Base-by-base conservation (phyloP, 108 stramenopile species). In the Cyclotella atomus region DNA sequence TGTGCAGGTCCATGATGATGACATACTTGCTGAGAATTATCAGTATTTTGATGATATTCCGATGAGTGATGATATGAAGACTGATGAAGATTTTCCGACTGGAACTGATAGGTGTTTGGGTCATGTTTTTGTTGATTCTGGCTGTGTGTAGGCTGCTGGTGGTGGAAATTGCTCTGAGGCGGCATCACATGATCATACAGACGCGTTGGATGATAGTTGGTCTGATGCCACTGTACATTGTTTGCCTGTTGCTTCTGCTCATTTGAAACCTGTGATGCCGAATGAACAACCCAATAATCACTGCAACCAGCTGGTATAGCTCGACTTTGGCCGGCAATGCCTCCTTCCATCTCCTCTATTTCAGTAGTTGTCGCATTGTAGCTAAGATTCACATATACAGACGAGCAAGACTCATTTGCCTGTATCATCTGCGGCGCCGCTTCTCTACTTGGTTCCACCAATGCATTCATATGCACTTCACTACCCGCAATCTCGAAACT, bases 201-300 rank as follows among this genome's bases (percentile, higher is more conserved):
- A n/a, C n/a, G n/a, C n/a, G n/a, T n/a, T n/a, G n/a, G n/a, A n/a
- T n/a, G n/a, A n/a, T n/a, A n/a, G n/a, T n/a, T n/a, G n/a, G n/a
- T n/a, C n/a, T n/a, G n/a, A n/a, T n/a, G n/a, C n/a, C n/a, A n/a
- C n/a, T n/a, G n/a, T n/a, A n/a, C n/a, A n/a, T n/a, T n/a, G n/a
- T n/a, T n/a, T n/a, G n/a, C n/a, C n/a, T n/a, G n/a, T n/a, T n/a
- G n/a, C n/a, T 56, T 7, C 55, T 56, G 28, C 25, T 29, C 55
- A 28, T 30, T 56, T 12, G 47, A 49, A 7, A 35, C 12, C 3
- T 64, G 62, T 17, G 68, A 68, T 45, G 59, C 59, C 45, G 68
- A 63, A 57, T 74, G 55, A 5, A 16, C 59, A 32, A 69, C 76
- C 76, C 67, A 63, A 65, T 70, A 64, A 70, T 77, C 68, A 21